A percentile compares a stretch with the other conserved stretches of the same genome.
Conservation (phyloP, 345 rosid genomes). For the Arabis alpina region DNA sequence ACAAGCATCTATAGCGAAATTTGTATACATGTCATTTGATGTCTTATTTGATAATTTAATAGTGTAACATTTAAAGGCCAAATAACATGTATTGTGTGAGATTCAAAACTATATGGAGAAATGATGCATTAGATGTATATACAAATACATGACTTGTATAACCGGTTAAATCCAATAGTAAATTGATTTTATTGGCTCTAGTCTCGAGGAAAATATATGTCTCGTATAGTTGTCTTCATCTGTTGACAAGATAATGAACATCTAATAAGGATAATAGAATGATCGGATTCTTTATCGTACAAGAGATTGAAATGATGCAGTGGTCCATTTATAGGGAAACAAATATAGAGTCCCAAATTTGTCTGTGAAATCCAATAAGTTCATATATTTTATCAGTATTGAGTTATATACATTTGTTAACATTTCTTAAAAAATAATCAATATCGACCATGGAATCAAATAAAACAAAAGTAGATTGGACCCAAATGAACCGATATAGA, state of each 20-base stretch:
- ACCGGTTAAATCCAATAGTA: background rate
- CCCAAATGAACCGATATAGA: no score
- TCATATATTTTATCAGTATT: no score
- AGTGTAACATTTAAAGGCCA: no score
- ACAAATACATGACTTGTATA: constrained; percentile 2
- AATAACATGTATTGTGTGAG: background rate
- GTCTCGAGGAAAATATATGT: constrained; percentile 29
- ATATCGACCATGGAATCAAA: no score
- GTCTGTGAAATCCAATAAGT: constrained; percentile 7
- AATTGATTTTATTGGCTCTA: constrained; percentile 4
- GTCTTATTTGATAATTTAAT: no score
- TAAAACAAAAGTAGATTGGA: no score
- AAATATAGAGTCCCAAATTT: constrained; percentile 18
- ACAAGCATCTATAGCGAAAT: no score
- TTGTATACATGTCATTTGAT: no score
- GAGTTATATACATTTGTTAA: no score
- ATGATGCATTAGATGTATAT: background rate
- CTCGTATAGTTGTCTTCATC: constrained; percentile 31
- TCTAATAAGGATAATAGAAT: constrained; percentile 28
- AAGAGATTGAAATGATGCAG: constrained; percentile 15
- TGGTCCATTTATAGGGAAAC: constrained; percentile 25
- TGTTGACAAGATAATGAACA: constrained; percentile 29
- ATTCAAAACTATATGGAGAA: background rate
- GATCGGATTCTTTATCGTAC: constrained; percentile 8
- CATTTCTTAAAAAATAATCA: no score